Conservation (phyloP, 2,329 filamentous ascomycete species). For the Alternaria ethzedia region DNA sequence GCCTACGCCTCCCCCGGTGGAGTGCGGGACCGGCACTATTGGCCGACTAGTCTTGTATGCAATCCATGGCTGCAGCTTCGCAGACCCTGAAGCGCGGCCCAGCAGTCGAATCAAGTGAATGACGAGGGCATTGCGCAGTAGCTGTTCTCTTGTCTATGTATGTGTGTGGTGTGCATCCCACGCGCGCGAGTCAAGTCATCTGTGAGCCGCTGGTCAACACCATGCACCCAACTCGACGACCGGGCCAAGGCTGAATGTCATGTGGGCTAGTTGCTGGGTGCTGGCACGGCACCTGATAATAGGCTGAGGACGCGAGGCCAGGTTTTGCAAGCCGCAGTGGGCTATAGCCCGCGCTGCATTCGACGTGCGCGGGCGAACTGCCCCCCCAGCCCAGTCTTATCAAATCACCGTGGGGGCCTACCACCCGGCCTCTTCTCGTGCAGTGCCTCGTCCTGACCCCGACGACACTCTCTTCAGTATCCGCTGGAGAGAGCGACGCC, state of each 20-base stretch:
- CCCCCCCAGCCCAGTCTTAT: conserved; percentile 13
- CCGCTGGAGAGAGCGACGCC: conserved; percentile 8
- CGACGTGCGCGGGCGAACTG: conserved; percentile 12
- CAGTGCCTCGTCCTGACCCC: conserved; percentile 8
- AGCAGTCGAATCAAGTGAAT: not conserved
- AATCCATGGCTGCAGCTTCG: not conserved
- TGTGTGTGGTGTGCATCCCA: not conserved
- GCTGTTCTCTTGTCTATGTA: not conserved
- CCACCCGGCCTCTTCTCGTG: conserved; percentile 15
- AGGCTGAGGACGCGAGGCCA: conserved; percentile 5
- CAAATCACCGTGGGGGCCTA: conserved; percentile 24
- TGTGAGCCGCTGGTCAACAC: conserved; percentile 1
- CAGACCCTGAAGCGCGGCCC: not conserved
- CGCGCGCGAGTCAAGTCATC: conserved; percentile 8
- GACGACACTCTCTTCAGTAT: conserved; percentile 12
- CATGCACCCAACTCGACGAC: not conserved
- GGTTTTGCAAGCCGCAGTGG: conserved; percentile 3
- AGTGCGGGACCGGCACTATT: conserved; percentile 10
- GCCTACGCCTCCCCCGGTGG: conserved; percentile 1
- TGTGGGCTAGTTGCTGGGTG: not conserved
- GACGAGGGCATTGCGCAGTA: not conserved
- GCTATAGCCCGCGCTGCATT: conserved; percentile 1
- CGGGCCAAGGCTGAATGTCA: conserved; percentile 1
- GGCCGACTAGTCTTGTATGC: conserved; percentile 8
- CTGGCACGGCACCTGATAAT: conserved; percentile 5